Percentiles rank a stretch among this genome's conserved stretches.
phyloP scores from a whole-genome alignment of 768 basidiomycete genomes.

The Agrocybe pediades region DNA sequence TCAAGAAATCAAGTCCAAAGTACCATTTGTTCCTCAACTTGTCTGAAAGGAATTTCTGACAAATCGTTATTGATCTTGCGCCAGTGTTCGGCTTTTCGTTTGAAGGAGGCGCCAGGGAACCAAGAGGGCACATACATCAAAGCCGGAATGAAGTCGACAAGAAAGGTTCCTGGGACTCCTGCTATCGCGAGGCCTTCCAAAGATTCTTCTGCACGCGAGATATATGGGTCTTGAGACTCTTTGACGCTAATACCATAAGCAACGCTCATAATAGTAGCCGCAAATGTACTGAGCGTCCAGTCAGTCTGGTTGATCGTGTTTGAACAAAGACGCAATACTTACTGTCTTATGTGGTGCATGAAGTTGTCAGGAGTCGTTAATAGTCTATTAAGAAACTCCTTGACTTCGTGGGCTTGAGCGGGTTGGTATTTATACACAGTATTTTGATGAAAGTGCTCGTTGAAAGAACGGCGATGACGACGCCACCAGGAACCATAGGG shows the following conservation, averaged over 20 bases:
- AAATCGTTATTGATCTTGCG: conserved; percentile 13
- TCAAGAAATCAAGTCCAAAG: not conserved
- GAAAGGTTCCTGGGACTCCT: conserved; percentile 25
- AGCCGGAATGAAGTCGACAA: conserved; percentile 24
- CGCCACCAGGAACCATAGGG: conserved; percentile 42
- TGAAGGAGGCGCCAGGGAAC: conserved; percentile 42
- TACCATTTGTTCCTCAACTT: conserved; percentile 20
- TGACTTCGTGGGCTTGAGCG: conserved; percentile 44
- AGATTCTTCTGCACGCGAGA: conserved; percentile 30
- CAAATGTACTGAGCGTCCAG: conserved; percentile 37
- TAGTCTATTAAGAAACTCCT: conserved; percentile 39
- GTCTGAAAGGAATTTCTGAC: conserved; percentile 18
- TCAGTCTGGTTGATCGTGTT: not conserved
- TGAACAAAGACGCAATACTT: not conserved
- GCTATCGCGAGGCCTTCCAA: conserved; percentile 24
- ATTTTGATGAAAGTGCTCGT: conserved; percentile 47
- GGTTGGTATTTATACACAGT: conserved; percentile 43
- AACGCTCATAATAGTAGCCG: conserved; percentile 41
- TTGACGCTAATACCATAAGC: conserved; percentile 34
- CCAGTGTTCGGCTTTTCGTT: conserved; percentile 23
- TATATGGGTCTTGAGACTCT: conserved; percentile 35
- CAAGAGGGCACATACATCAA: conserved; percentile 38
- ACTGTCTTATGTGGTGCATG: conserved; percentile 21
- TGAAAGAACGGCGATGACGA: conserved; percentile 49
- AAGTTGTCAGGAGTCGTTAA: conserved; percentile 14